Evolutionary conservation across 768 basidiomycete species (phyloP), one percentile per base, ranked within the genome.

Genomic region (Boletus insuetus): DNA sequence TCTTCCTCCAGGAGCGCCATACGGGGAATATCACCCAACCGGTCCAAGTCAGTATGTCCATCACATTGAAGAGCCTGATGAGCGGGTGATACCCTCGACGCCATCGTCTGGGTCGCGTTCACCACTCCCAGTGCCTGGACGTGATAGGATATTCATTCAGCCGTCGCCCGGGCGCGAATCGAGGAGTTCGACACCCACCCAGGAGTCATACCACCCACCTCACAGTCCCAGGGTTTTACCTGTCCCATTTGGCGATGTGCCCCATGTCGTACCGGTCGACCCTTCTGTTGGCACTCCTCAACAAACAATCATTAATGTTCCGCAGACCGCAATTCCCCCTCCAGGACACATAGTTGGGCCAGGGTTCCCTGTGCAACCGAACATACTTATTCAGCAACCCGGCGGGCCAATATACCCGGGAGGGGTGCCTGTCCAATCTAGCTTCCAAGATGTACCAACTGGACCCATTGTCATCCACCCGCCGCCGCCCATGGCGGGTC

Each of bases 1-100:
- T 20, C 69, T 79, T 49, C 77, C 63, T 51, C 77, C 63, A 24
- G 76, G 73, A n/a, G 48, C 42, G 4, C 56, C 58, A 11, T 61
- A 54, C 29, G 56, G 39, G 1, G 53, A 49, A 3, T 54, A 46
- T 41, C 58, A 35, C 41, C 48, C 55, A 2, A 48, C 38, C 2
- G 45, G 46, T 19, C 65, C 55, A 10, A 14, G 22, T 17, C 56
- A 49, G 17, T 60, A 55, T 31, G 9, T 29, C 41, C 51, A 59
- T 24, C 60, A 2, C 12, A 22, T 31, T 13, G 48, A 42, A 13
- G 62, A 64, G 3, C 26, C 8, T 16, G 69, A 63, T n/a, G 69
- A 60, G 9, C 34, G 20, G 29, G 55, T 61, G n/a, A 43, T 70
- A 46, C 69, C 71, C 7, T 40, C 59, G 0, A 51, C 66, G 22